A percentile compares a stretch with the other conserved stretches of the same genome.
Conservation (phyloP, 2,329 filamentous ascomycete genomes). For the Zasmidium citrigriseum region DNA sequence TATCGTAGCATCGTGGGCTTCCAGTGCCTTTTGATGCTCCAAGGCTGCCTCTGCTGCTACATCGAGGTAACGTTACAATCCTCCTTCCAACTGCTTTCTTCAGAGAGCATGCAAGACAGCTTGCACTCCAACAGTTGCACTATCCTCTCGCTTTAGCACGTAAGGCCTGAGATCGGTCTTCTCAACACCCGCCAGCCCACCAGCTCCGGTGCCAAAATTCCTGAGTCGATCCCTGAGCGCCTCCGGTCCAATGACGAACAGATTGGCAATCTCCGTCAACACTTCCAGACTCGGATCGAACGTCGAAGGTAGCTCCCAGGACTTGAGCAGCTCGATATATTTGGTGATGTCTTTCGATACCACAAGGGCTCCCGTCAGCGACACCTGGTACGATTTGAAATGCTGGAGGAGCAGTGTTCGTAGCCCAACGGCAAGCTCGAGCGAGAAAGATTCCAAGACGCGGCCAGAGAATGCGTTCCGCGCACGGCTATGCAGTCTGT, state of each 20-base stretch:
- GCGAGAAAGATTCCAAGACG: conserved; percentile 79
- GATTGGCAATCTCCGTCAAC: conserved; percentile 86
- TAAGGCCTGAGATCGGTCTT: conserved; percentile 71
- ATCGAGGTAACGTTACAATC: neutral
- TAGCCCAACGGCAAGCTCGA: conserved; percentile 79
- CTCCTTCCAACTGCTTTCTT: neutral
- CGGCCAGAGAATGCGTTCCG: conserved; percentile 74
- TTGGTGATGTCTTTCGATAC: conserved; percentile 94
- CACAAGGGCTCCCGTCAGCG: conserved; percentile 89
- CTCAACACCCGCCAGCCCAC: conserved; percentile 43
- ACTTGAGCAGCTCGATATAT: conserved; percentile 82
- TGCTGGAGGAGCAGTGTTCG: conserved; percentile 83
- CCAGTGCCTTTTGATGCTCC: too few relatives aligned
- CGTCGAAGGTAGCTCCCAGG: conserved; percentile 69
- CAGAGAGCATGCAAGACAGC: conserved; percentile 70
- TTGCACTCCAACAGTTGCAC: conserved; percentile 77
- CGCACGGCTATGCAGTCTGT: conserved; percentile 62
- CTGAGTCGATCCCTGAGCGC: conserved; percentile 54
- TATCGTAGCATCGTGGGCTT: too few relatives aligned
- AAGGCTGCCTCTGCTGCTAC: too few relatives aligned
- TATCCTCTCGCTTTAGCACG: conserved; percentile 83
- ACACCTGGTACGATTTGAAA: conserved; percentile 91
- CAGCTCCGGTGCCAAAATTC: conserved; percentile 40
- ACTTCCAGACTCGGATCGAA: conserved; percentile 68
- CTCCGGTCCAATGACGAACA: conserved; percentile 83